phyloP scores from a whole-genome alignment of 306 rosid species.

The Glycine tomentella region DNA sequence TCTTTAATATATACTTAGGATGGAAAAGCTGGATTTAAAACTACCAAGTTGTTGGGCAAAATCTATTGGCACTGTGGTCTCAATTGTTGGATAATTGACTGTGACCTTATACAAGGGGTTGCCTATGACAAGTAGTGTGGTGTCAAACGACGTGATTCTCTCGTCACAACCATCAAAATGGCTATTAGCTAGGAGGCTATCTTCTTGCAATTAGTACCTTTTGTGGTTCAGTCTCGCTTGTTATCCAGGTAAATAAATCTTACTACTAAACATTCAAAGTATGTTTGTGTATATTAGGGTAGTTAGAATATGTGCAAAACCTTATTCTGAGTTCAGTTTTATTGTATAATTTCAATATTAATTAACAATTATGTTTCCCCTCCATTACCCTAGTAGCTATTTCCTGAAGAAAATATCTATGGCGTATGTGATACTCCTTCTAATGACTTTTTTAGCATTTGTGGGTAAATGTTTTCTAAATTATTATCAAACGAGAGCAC shows the following conservation, averaged over 20 bases:
- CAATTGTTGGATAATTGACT: conserved; percentile 50
- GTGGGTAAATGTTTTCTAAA: too few species aligned
- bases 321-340: too few species aligned
- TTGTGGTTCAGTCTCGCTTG: conserved; percentile 7
- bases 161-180: conserved; percentile 39
- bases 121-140: conserved; percentile 21
- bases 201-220: conserved; percentile 41
- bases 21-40: conserved; percentile 50
- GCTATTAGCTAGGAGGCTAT: conserved; percentile 54
- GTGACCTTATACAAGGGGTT: conserved; percentile 53
- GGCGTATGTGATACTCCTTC: too few species aligned
- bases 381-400: too few species aligned
- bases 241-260: conserved; percentile 37
- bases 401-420: too few species aligned
- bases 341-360: too few species aligned
- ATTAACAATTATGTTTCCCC: too few species aligned
- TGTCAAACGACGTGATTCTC: not conserved
- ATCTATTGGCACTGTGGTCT: conserved; percentile 47
- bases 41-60: conserved; percentile 49
- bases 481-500: too few species aligned
- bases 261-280: too few species aligned
- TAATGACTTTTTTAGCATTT: too few species aligned
- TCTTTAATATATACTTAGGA: conserved; percentile 11
- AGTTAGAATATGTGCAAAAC: too few species aligned
- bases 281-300: too few species aligned